Evolutionary conservation across 495 filamentous ascomycete genomes (phyloP).

Genomic region (Penicillium desertorum): DNA sequence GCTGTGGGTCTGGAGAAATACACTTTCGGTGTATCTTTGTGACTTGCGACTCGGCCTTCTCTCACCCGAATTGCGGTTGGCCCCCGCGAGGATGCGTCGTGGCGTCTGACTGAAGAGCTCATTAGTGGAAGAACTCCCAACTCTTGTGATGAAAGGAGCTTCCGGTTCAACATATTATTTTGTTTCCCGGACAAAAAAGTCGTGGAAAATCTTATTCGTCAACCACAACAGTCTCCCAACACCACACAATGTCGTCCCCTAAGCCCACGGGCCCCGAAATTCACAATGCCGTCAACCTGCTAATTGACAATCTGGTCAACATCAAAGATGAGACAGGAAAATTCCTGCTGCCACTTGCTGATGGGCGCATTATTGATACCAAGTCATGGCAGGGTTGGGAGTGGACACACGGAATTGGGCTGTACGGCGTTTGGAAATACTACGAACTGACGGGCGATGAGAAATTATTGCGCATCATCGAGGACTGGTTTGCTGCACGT

Average conservation of each 20-base stretch:
- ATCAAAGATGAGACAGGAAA: conserved; percentile 68
- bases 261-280: conserved; percentile 38
- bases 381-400: conserved; percentile 79
- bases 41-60: conserved; percentile 6
- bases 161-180: not conserved
- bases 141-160: not conserved
- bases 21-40: not conserved
- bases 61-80: conserved; percentile 22
- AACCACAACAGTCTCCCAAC: not conserved
- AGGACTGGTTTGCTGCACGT: conserved; percentile 64
- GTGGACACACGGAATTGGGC: conserved; percentile 77
- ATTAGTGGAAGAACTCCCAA: conserved; percentile 12
- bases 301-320: conserved; percentile 67
- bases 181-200: not conserved
- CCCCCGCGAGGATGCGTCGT: conserved; percentile 18
- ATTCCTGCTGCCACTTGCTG: conserved; percentile 63
- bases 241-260: conserved; percentile 24
- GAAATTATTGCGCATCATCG: conserved; percentile 55
- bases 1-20: not conserved
- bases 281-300: conserved; percentile 55
- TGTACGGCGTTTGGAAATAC: conserved; percentile 78
- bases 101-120: not conserved
- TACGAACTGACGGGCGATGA: conserved; percentile 60
- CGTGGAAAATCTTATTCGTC: not conserved
- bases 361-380: conserved; percentile 74